Evolutionary conservation across 2,329 filamentous ascomycete species (phyloP).

Genomic region (Fusarium tupiense): DNA sequence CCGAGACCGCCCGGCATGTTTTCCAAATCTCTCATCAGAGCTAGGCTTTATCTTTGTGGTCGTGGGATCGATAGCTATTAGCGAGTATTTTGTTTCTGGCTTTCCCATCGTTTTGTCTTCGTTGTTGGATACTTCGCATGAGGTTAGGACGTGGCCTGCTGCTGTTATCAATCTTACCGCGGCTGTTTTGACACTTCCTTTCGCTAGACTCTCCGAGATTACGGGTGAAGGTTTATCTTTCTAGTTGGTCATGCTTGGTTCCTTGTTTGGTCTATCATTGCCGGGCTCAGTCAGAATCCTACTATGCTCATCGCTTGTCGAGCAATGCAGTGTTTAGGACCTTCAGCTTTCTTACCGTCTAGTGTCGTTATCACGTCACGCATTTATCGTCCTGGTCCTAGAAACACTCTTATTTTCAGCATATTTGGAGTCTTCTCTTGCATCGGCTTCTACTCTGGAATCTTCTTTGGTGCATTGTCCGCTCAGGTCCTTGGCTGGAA

Average conservation of each 20-base stretch:
- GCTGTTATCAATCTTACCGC: slow-evolving; percentile 69
- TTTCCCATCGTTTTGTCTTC: slow-evolving; percentile 79
- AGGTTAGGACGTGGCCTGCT: slow-evolving; percentile 70
- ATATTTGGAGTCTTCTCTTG: slow-evolving; percentile 69
- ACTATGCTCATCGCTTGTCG: slow-evolving; percentile 77
- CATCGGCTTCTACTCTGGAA: slow-evolving; percentile 70
- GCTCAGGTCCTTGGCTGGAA: slow-evolving; percentile 70
- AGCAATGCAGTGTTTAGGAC: slow-evolving; percentile 77
- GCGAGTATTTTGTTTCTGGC: slow-evolving; percentile 81
- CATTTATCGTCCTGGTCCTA: slow-evolving; percentile 74
- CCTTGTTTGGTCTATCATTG: slow-evolving; percentile 72
- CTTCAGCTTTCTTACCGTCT: slow-evolving; percentile 74
- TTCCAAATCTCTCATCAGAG: slow-evolving; percentile 65
- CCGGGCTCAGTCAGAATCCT: slow-evolving; percentile 73
- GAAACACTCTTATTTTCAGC: slow-evolving; percentile 74
- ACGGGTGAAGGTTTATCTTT: slow-evolving; percentile 70
- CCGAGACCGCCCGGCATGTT: slow-evolving; percentile 59
- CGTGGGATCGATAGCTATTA: slow-evolving; percentile 70
- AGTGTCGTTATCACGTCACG: slow-evolving; percentile 77
- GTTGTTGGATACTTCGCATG: slow-evolving; percentile 65
- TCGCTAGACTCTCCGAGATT: slow-evolving; percentile 69
- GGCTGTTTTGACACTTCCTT: slow-evolving; percentile 68
- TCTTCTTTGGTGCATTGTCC: slow-evolving; percentile 72
- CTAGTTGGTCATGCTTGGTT: slow-evolving; percentile 71
- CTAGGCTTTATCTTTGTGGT: slow-evolving; percentile 70